Evolutionary conservation across 192 early-diverging fungal species (phyloP).

Genomic region (Mortierella antarctica): DNA sequence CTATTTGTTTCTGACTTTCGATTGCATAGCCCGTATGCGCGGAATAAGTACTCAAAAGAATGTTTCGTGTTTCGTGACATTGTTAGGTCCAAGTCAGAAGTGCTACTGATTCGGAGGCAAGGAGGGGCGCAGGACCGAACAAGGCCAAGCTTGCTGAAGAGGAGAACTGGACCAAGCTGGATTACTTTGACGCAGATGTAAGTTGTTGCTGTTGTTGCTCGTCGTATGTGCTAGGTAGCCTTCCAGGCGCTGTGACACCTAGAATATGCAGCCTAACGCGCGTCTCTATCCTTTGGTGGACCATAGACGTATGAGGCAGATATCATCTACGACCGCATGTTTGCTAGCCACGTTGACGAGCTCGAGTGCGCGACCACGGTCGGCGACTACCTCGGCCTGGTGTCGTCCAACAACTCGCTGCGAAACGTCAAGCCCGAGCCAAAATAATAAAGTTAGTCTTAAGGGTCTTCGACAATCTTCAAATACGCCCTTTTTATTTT

Average conservation of each 20-base stretch:
- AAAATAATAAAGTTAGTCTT: constrained; percentile 1
- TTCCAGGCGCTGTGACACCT: not conserved
- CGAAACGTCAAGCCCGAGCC: constrained; percentile 35
- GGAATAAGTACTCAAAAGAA: not conserved
- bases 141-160: constrained; percentile 71
- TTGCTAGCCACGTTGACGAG: constrained; percentile 36
- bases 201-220: constrained; percentile 8
- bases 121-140: constrained; percentile 71
- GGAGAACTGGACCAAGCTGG: constrained; percentile 77
- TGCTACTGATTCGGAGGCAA: constrained; percentile 67
- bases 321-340: constrained; percentile 51
- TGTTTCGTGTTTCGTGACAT: not conserved
- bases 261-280: not conserved
- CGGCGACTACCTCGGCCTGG: constrained; percentile 45
- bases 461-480: not conserved
- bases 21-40: not conserved
- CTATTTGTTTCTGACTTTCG: not conserved
- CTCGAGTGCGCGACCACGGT: constrained; percentile 48
- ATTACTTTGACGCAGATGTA: constrained; percentile 71
- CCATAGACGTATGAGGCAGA: constrained; percentile 38
- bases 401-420: constrained; percentile 43
- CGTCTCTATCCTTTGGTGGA: not conserved
- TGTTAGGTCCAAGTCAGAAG: constrained; percentile 68
- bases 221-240: not conserved
- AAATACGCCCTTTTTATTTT: not conserved